Evolutionary conservation across 1,139 yeast genomes (phyloP), one percentile per base, ranked within the genome.

Genomic region (Blastobotrys apis): DNA sequence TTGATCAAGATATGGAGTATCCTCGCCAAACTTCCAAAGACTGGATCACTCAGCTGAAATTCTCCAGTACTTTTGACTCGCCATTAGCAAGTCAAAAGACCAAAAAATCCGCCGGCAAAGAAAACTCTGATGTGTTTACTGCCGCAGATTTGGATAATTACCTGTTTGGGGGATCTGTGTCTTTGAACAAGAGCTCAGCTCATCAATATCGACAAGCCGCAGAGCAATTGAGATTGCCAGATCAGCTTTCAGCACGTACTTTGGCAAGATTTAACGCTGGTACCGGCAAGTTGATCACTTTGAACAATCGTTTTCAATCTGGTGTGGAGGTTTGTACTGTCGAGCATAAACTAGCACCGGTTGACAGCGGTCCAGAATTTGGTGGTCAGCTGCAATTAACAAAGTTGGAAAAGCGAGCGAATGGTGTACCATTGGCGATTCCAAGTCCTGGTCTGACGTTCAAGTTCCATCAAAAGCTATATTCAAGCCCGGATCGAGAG

Each of bases 121-220:
- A 23, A 8, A 38, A 42, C 5, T 29, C 33, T 13, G 43, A 47
- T 12, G 38, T 47, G 3, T 44, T 68, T 22, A 57, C 60, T n/a
- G 51, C 64, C 4, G 58, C 60, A 16, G 63, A 56, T 47, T 67
- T 78, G 31, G 83, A 81, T 57, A 71, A 72, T 12, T 53, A 77
- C 12, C 63, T 85, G 27, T 84, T 81, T 59, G 72, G 77, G 2
- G 78, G 75, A 2, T 68, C 49, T 3, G 33, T 46, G 4, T 39
- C 57, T 12, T 47, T 59, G 20, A 47, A 53, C 27, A 34, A 45
- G 6, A 50, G 52, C 15, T 44, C 47, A n/a, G 43, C 50, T 27
- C 52, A 50, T 5, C 53, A 47, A 26, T 58, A 58, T 29, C 41
- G 39, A 10, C 43, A 51, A 19, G 62, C 62, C 9, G 55, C 57